These are phyloP conservation scores for Collariella sp. DNA, from an alignment of 495 filamentous ascomycete species.

Conservation along the genomic window DNA sequence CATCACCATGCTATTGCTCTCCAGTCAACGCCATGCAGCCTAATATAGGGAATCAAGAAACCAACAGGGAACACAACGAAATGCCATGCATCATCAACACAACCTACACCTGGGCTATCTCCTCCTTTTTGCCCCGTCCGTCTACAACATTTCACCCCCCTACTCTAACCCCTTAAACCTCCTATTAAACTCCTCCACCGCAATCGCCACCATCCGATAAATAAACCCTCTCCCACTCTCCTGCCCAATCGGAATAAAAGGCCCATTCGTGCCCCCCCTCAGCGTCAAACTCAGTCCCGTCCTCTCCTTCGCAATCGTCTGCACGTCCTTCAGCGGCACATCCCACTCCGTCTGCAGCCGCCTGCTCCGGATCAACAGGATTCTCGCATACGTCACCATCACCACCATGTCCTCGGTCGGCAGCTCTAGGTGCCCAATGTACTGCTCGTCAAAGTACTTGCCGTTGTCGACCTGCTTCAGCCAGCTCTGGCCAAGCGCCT, in stretches of 20 bases:
- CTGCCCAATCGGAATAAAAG: conserved; percentile 87
- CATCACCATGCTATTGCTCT: too few species aligned
- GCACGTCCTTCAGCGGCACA: conserved; percentile 86
- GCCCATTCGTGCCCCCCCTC: conserved; percentile 84
- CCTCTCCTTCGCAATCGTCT: conserved; percentile 93
- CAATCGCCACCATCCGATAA: conserved; percentile 52
- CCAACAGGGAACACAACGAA: too few species aligned
- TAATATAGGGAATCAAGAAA: too few species aligned
- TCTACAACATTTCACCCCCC: background rate
- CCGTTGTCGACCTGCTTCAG: conserved; percentile 95
- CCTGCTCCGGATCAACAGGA: conserved; percentile 82
- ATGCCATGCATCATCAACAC: background rate
- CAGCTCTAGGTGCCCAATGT: conserved; percentile 92
- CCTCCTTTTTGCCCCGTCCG: background rate
- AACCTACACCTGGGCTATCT: background rate
- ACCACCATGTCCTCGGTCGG: conserved; percentile 85
- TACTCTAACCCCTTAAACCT: conserved; percentile 40
- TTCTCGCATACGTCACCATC: conserved; percentile 86
- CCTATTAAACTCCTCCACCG: conserved; percentile 51
- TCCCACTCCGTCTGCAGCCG: conserved; percentile 88
- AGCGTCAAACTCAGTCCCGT: conserved; percentile 85
- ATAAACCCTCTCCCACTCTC: conserved; percentile 84
- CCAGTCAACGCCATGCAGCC: too few species aligned
- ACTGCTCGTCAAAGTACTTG: conserved; percentile 94
- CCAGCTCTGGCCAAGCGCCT: conserved; percentile 97